A percentile compares a stretch with the other conserved stretches of the same genome.
Conservation (phyloP, 75 land plant genomes). For the Adiantum capillusveneris region DNA sequence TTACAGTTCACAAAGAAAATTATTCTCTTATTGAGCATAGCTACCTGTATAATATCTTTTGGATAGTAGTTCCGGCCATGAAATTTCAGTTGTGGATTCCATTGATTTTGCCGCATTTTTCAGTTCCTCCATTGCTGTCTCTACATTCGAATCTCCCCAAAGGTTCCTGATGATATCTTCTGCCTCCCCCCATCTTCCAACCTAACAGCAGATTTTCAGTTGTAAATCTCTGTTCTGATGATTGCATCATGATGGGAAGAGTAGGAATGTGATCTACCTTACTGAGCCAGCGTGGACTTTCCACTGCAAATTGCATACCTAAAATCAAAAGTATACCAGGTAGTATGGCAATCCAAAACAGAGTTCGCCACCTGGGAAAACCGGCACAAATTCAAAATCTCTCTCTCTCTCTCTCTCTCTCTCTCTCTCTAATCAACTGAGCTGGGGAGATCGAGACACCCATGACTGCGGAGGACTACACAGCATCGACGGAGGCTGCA, state of each 20-base stretch:
- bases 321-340: slow-evolving; percentile 55
- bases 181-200: slow-evolving; percentile 64
- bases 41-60: slow-evolving; percentile 56
- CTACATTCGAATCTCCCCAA: slow-evolving; percentile 66
- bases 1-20: too few relatives aligned
- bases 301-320: slow-evolving; percentile 87
- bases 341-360: slow-evolving; percentile 60
- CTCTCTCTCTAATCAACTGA: neutral
- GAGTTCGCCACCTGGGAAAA: slow-evolving; percentile 71
- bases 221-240: neutral
- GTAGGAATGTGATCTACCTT: slow-evolving; percentile 36
- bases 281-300: slow-evolving; percentile 91
- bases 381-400: neutral
- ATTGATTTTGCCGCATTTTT: slow-evolving; percentile 35
- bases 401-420: neutral
- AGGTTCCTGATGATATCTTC: slow-evolving; percentile 37
- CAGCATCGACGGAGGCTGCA: too few relatives aligned
- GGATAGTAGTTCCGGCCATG: slow-evolving; percentile 60
- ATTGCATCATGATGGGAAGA: neutral
- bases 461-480: too few relatives aligned
- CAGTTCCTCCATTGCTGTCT: slow-evolving; percentile 57
- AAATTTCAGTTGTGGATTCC: slow-evolving; percentile 28
- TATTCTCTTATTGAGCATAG: too few relatives aligned
- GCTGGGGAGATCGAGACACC: too few relatives aligned
- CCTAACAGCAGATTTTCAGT: slow-evolving; percentile 22